Evolutionary conservation across 352 stramenopile species (phyloP).

Genomic region (Pythium phragmitis): DNA sequence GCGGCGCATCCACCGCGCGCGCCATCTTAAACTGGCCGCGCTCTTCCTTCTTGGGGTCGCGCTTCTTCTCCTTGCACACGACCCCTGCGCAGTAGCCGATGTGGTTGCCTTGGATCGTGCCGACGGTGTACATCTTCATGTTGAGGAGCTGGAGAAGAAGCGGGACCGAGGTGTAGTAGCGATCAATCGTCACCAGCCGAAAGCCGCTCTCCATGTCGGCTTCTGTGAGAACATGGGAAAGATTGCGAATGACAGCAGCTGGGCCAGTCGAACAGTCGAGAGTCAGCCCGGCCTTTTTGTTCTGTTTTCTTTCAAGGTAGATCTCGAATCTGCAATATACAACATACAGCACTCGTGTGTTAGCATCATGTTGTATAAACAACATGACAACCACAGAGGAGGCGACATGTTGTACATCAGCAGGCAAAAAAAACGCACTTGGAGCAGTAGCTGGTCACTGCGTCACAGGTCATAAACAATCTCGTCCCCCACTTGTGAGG

Average conservation of each 20-base stretch:
- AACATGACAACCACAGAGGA: background rate
- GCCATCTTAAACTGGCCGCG: slow-evolving; percentile 26
- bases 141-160: slow-evolving; percentile 26
- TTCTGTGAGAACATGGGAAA: slow-evolving; percentile 11
- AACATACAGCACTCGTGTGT: background rate
- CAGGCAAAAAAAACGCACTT: slow-evolving; percentile 13
- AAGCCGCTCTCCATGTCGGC: background rate
- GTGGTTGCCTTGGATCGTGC: slow-evolving; percentile 25
- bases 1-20: slow-evolving; percentile 6
- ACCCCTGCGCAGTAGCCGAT: slow-evolving; percentile 15
- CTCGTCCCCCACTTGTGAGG: slow-evolving; percentile 30
- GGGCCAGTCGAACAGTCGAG: slow-evolving; percentile 24
- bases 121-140: slow-evolving; percentile 32
- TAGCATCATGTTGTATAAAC: slow-evolving; percentile 4
- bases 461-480: slow-evolving; percentile 36
- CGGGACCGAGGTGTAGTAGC: slow-evolving; percentile 26
- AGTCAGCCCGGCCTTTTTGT: slow-evolving; percentile 1
- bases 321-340: slow-evolving; percentile 19
- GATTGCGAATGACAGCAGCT: slow-evolving; percentile 25
- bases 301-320: slow-evolving; percentile 10
- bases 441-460: slow-evolving; percentile 16
- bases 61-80: slow-evolving; percentile 14
- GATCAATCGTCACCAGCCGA: slow-evolving; percentile 18
- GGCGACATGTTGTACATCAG: slow-evolving; percentile 1
- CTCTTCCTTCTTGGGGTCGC: slow-evolving; percentile 3